Conservation (phyloP, 345 rosid genomes). For the Rubroshorea leprosula region DNA sequence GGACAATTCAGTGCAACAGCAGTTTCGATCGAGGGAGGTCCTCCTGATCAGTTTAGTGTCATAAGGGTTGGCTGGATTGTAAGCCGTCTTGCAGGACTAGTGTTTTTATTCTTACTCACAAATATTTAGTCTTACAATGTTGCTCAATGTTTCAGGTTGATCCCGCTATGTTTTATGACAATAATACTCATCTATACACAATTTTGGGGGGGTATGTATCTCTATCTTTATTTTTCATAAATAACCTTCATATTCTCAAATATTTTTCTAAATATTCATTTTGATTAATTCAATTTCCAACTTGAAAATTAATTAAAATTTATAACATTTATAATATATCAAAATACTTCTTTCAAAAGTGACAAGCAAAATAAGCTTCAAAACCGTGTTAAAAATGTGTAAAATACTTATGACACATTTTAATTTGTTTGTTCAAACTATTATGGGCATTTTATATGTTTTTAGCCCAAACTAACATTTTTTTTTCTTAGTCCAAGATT, state of each 20-base stretch:
- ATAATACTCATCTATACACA: slow-evolving; percentile 6
- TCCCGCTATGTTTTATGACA: slow-evolving; percentile 1
- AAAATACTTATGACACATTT: no score
- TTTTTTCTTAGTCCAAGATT: no score
- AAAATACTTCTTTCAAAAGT: no score
- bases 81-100: neutral
- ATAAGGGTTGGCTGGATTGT: slow-evolving; percentile 20
- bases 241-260: neutral
- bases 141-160: slow-evolving; percentile 5
- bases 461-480: no score
- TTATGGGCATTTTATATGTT: no score
- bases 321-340: no score
- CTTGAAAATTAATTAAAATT: no score
- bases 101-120: no score
- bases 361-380: no score
- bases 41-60: neutral
- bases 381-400: no score
- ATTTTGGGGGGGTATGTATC: slow-evolving; percentile 11
- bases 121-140: neutral
- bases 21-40: slow-evolving; percentile 10
- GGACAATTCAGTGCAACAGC: slow-evolving; percentile 13
- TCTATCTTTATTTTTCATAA: neutral
- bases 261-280: neutral
- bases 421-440: no score
- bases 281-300: neutral